Conservation (phyloP, 805 yeast genomes). For the Kluyveromyces dobzhanskii region DNA sequence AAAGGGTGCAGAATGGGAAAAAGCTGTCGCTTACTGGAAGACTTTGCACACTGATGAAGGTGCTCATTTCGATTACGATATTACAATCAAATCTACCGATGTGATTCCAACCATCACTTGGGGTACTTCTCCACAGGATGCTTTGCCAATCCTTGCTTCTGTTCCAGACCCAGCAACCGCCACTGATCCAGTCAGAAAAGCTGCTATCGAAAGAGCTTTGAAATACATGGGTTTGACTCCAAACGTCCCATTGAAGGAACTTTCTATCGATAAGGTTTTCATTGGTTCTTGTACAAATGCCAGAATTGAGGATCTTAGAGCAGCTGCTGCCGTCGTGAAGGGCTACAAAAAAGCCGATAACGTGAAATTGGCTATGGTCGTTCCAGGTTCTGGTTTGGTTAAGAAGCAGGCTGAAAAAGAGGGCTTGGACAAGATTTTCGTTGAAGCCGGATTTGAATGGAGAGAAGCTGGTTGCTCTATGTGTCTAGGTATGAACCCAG, state of each 20-base stretch:
- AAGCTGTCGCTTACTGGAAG: conserved; percentile 87
- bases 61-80: conserved; percentile 81
- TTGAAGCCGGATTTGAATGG: conserved; percentile 95
- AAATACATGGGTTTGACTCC: conserved; percentile 86
- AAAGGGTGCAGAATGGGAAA: conserved; percentile 88
- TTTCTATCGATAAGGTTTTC: conserved; percentile 84
- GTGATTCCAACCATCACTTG: conserved; percentile 95
- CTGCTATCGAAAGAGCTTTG: conserved; percentile 87
- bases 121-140: conserved; percentile 99
- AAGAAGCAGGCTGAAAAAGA: conserved; percentile 90
- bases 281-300: conserved; percentile 98
- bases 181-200: conserved; percentile 62
- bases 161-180: conserved; percentile 86
- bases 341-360: conserved; percentile 81
- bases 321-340: conserved; percentile 87
- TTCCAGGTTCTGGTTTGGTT: conserved; percentile 96
- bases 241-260: conserved; percentile 67
- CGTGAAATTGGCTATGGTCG: conserved; percentile 79
- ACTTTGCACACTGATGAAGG: conserved; percentile 82
- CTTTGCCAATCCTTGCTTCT: conserved; percentile 81
- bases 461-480: conserved; percentile 99
- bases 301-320: conserved; percentile 92
- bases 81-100: conserved; percentile 72
- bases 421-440: conserved; percentile 86
- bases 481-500: conserved; percentile 99